These are phyloP conservation scores for Amanita rimosa DNA, from an alignment of 768 basidiomycete genomes.

Conservation along the genomic window DNA sequence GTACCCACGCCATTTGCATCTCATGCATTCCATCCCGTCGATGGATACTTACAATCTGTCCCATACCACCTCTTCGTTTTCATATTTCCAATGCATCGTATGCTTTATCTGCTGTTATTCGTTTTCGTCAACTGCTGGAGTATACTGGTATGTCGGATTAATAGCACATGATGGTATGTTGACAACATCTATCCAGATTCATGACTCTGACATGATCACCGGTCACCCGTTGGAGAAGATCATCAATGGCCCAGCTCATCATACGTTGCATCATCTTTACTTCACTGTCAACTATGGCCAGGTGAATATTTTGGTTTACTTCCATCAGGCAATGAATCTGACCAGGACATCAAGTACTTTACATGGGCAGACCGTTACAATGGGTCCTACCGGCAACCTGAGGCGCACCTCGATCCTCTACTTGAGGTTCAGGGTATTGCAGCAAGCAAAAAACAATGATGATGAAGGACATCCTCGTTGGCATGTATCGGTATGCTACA, in stretches of 20 bases:
- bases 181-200: slow-evolving; percentile 63
- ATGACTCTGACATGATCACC: slow-evolving; percentile 98
- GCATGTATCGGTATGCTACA: not conserved
- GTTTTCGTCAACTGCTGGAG: slow-evolving; percentile 91
- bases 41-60: slow-evolving; percentile 88
- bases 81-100: slow-evolving; percentile 83
- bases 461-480: slow-evolving; percentile 4
- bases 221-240: slow-evolving; percentile 77
- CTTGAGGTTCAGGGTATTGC: slow-evolving; percentile 43
- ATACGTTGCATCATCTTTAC: slow-evolving; percentile 93
- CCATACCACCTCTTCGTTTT: slow-evolving; percentile 92
- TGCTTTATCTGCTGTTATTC: slow-evolving; percentile 76
- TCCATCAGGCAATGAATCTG: not conserved
- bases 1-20: slow-evolving; percentile 97
- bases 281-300: slow-evolving; percentile 97
- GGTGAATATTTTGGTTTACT: slow-evolving; percentile 23
- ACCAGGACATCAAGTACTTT: slow-evolving; percentile 64
- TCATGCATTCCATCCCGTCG: slow-evolving; percentile 94
- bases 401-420: slow-evolving; percentile 74
- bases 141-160: slow-evolving; percentile 57
- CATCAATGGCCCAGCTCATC: slow-evolving; percentile 98
- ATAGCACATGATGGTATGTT: not conserved
- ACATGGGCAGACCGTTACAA: slow-evolving; percentile 84
- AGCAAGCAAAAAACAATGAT: slow-evolving; percentile 16
- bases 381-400: slow-evolving; percentile 85